phyloP scores from a whole-genome alignment of 2,329 filamentous ascomycete species.

The Xylaria multiplex region DNA sequence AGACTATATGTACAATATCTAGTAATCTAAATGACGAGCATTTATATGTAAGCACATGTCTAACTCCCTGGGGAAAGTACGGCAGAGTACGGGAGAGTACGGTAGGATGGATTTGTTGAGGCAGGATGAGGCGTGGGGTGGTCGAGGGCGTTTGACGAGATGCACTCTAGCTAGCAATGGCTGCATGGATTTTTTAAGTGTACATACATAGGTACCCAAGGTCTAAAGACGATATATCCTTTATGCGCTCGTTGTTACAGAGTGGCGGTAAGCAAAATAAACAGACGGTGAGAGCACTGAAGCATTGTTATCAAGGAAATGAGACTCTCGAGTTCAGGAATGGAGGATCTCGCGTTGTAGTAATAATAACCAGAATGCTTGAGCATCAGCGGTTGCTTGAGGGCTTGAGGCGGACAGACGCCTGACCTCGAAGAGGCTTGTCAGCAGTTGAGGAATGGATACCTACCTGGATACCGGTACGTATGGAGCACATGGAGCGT shows the following conservation, averaged over 20 bases:
- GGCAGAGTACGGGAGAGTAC: not conserved
- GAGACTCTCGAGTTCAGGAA: slow-evolving; percentile 18
- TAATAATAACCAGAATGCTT: slow-evolving; percentile 9
- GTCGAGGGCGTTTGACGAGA: not conserved
- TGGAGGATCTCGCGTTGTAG: slow-evolving; percentile 24
- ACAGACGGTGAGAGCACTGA: slow-evolving; percentile 1
- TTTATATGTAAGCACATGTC: not conserved
- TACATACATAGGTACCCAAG: not conserved
- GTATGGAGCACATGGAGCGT: not conserved
- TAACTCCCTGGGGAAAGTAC: not conserved
- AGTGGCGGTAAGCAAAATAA: slow-evolving; percentile 6
- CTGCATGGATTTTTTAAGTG: not conserved
- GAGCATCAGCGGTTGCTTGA: not conserved
- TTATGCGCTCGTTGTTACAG: slow-evolving; percentile 5
- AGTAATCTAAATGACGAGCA: slow-evolving; percentile 7
- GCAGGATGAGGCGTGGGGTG: slow-evolving; percentile 16
- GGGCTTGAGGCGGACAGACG: not conserved
- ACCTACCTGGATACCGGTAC: too few relatives aligned
- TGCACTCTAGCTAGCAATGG: not conserved
- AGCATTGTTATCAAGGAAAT: slow-evolving; percentile 27
- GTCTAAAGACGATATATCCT: not conserved
- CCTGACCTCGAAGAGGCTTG: slow-evolving; percentile 20
- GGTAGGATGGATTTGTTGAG: slow-evolving; percentile 29
- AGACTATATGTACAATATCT: slow-evolving; percentile 12
- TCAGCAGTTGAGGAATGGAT: slow-evolving; percentile 21